phyloP scores from a whole-genome alignment of 345 rosid species.

The Moringa oleifera region DNA sequence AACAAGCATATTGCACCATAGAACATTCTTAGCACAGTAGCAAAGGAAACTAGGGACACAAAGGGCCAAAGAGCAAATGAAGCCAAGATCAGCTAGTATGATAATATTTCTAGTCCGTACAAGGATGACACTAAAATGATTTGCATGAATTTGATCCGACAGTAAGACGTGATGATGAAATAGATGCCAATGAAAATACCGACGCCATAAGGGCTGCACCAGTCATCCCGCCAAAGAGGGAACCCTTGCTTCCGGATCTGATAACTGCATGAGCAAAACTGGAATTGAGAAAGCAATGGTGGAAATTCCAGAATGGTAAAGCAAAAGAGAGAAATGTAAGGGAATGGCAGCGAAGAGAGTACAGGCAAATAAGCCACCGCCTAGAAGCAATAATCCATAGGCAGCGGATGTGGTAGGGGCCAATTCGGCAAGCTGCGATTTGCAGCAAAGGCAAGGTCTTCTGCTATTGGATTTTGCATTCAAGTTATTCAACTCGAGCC shows the following conservation, averaged over 20 bases:
- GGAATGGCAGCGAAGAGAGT: slow-evolving; percentile 6
- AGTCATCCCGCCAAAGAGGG: slow-evolving; percentile 71
- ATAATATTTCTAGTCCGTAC: too few species aligned
- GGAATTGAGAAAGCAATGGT: too few species aligned
- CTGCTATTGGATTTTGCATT: slow-evolving; percentile 11
- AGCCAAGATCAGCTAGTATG: not conserved
- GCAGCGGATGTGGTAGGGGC: slow-evolving; percentile 61
- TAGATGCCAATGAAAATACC: slow-evolving; percentile 46
- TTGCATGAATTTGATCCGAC: not conserved
- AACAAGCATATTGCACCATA: too few species aligned
- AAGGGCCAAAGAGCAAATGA: too few species aligned
- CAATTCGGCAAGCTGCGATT: slow-evolving; percentile 53
- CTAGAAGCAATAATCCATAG: slow-evolving; percentile 61
- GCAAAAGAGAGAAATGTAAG: not conserved
- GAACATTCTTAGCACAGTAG: too few species aligned
- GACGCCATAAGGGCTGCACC: slow-evolving; percentile 72
- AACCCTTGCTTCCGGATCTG: slow-evolving; percentile 73
- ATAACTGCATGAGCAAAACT: slow-evolving; percentile 26
- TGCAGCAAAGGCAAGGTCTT: slow-evolving; percentile 27
- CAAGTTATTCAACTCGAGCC: too few species aligned
- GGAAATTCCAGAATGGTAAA: not conserved
- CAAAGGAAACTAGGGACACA: too few species aligned
- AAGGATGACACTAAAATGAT: too few species aligned
- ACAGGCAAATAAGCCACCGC: slow-evolving; percentile 86
- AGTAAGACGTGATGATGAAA: not conserved